Percentiles rank a stretch among this genome's conserved stretches.
Conservation (phyloP, 768 basidiomycete species). For the Trametes gibbosa region DNA sequence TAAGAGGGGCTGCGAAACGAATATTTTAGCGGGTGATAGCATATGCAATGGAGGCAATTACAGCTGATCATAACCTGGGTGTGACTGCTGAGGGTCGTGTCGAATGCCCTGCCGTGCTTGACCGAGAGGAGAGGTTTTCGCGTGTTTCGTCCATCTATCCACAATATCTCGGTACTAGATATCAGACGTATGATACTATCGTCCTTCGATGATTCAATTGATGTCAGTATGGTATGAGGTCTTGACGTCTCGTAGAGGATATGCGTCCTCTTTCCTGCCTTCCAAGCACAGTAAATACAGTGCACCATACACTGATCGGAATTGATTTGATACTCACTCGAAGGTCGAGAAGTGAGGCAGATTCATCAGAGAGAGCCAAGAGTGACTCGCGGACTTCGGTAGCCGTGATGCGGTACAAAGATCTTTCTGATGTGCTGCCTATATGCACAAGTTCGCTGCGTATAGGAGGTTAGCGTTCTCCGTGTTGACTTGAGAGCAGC, state of each 20-base stretch:
- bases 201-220: conserved; percentile 42
- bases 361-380: conserved; percentile 46
- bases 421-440: conserved; percentile 20
- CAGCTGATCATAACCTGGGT: conserved; percentile 38
- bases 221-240: conserved; percentile 47
- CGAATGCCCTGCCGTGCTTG: conserved; percentile 58
- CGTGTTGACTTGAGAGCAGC: no score
- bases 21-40: not conserved
- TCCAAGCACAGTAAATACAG: not conserved
- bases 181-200: conserved; percentile 51
- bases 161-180: conserved; percentile 61
- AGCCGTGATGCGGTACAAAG: conserved; percentile 54
- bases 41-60: conserved; percentile 17
- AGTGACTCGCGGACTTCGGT: conserved; percentile 36
- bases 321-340: conserved; percentile 42
- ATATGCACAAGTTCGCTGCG: conserved; percentile 5
- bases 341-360: conserved; percentile 48
- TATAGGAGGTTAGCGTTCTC: not conserved
- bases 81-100: conserved; percentile 50
- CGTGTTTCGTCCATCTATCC: conserved; percentile 67
- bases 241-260: conserved; percentile 37
- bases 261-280: not conserved
- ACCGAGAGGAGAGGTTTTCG: conserved; percentile 56
- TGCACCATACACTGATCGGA: conserved; percentile 1
- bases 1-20: conserved; percentile 42